Evolutionary conservation across 495 filamentous ascomycete genomes (phyloP), one percentile per base, ranked within the genome.

Genomic region (Hyaloscypha finlandica): DNA sequence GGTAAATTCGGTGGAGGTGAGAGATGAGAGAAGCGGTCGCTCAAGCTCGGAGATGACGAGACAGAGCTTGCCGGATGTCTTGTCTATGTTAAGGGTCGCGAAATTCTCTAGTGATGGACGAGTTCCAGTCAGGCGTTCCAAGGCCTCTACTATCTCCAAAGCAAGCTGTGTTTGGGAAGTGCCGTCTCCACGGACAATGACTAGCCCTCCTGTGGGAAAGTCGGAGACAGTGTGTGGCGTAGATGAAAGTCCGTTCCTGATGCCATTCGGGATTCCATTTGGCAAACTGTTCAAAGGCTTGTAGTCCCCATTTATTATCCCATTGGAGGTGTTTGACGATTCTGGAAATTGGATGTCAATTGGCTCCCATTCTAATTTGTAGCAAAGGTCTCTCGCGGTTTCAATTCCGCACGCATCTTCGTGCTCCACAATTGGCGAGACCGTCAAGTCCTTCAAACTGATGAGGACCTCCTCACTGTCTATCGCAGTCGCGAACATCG

Each of bases 111-210:
- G 3, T 37, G 35, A 6, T 35, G 64, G 58, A 45, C 5, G 54
- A 22, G 62, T 54, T 9, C 60, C 56, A 2, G 53, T 59, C 14
- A 25, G 54, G 22, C 11, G 6, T 11, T 56, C 59, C 12, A 66
- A 25, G 14, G 33, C 4, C n/a, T 65, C 39, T 11, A 29, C 29
- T 1, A 71, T 22, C 8, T 61, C 58, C 3, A 20, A 48, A 2
- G 78, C 71, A 8, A 85, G 74, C 35, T 74, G 76, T 35, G 77
- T 72, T 57, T 79, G 75, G 19, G 71, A 61, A 5, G 69, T 68
- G 37, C 75, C 74, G 6, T 81, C 76, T n/a, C 84, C 69, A 6
- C 79, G 65, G 4, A 78, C 74, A 55, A 82, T 73, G 52, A 74
- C 77, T n/a, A 71, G 59, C 12, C 64, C 56, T 71, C 37, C 69